Evolutionary conservation across 441 rosid species (phyloP).

Genomic region (Populus hybrid): DNA sequence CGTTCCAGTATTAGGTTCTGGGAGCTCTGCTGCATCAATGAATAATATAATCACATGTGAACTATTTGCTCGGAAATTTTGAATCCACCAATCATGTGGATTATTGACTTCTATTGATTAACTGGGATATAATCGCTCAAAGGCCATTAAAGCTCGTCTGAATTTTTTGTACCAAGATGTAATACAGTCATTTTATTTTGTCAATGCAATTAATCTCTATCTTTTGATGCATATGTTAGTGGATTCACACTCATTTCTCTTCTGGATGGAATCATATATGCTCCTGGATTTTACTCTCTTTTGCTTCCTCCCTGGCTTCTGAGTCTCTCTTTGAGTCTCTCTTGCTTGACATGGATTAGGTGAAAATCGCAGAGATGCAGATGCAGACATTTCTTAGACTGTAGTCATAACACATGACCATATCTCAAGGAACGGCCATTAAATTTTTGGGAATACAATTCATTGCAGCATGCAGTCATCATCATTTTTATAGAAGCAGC

Average conservation of each 20-base stretch:
- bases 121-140: background rate
- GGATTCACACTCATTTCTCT: background rate
- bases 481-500: background rate
- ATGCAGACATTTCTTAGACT: background rate
- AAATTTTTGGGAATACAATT: no score
- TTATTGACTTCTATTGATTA: background rate
- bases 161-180: background rate
- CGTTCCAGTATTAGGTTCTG: conserved; percentile 71
- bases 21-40: conserved; percentile 46
- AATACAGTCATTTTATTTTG: background rate
- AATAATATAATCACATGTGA: conserved; percentile 66
- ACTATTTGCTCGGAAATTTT: conserved; percentile 54
- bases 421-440: no score
- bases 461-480: no score
- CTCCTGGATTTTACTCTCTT: background rate
- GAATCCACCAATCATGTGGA: conserved; percentile 7
- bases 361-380: background rate
- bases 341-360: no score
- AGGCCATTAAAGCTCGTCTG: background rate
- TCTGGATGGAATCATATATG: background rate
- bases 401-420: background rate
- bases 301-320: background rate
- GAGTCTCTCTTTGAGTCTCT: no score
- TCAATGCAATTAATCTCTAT: background rate
- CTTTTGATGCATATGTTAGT: background rate